These are phyloP conservation scores for Amphibolis antarctica DNA, from an alignment of 106 monocot species.

Conservation along the genomic window DNA sequence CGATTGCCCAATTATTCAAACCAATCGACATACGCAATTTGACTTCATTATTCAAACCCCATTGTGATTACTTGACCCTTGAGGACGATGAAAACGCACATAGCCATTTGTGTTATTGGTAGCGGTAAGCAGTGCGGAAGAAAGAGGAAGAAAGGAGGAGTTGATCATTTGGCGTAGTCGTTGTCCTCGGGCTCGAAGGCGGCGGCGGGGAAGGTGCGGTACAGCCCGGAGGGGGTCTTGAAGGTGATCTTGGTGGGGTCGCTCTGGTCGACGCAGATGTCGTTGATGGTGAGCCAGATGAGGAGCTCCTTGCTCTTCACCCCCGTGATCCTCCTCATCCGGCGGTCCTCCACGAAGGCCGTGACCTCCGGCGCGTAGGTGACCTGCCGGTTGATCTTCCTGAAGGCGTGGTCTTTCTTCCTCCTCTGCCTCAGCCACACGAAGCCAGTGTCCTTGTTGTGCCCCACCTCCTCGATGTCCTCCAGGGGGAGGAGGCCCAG, in stretches of 20 bases:
- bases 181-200: constrained; percentile 3
- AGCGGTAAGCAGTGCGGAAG: no score
- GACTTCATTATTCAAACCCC: no score
- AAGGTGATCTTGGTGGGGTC: constrained; percentile 14
- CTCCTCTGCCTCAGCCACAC: constrained; percentile 21
- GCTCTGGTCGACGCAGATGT: constrained; percentile 10
- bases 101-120: no score
- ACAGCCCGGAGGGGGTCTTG: constrained; percentile 12
- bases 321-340: constrained; percentile 15
- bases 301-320: constrained; percentile 23
- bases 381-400: constrained; percentile 6
- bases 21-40: no score
- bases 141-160: no score
- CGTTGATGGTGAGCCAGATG: constrained; percentile 10
- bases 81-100: no score
- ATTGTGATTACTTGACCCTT: no score
- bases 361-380: constrained; percentile 19
- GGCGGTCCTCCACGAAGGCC: constrained; percentile 15
- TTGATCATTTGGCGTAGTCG: no score
- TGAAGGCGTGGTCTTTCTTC: constrained; percentile 20
- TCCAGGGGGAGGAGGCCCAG: constrained; percentile 13
- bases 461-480: constrained; percentile 12
- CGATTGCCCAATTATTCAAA: no score
- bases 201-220: constrained; percentile 14
- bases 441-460: constrained; percentile 11